Percentiles rank a stretch among this genome's conserved stretches.
Conservation (phyloP, 441 rosid genomes). For the Theobroma grandiflorum region DNA sequence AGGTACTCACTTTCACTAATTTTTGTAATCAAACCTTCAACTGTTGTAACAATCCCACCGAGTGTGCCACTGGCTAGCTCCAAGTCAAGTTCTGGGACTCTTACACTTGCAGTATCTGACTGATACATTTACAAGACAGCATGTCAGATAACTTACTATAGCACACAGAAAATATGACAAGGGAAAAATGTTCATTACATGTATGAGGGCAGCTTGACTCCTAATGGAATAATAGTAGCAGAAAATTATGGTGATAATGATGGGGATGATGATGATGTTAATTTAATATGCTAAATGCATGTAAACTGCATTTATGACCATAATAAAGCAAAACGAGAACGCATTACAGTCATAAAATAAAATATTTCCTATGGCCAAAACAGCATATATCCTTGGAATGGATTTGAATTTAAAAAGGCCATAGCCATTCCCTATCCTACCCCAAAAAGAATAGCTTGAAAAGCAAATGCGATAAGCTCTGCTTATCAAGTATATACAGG, state of each 20-base stretch:
- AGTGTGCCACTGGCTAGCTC: conserved; percentile 91
- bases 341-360: not conserved
- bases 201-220: not conserved
- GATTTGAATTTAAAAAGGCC: not conserved
- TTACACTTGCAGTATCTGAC: conserved; percentile 94
- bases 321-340: not conserved
- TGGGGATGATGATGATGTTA: not conserved
- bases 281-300: not conserved
- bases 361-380: not conserved
- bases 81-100: conserved; percentile 88
- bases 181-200: not conserved
- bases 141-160: conserved; percentile 10
- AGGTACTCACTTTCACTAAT: conserved; percentile 88
- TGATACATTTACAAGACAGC: conserved; percentile 36
- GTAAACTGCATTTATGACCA: not conserved
- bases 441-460: not conserved
- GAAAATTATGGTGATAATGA: not conserved
- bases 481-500: too few relatives aligned
- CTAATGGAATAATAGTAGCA: not conserved
- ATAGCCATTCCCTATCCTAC: not conserved
- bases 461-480: too few relatives aligned
- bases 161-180: not conserved
- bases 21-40: conserved; percentile 93
- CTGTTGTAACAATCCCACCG: conserved; percentile 94
- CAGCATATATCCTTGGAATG: not conserved